A percentile compares a stretch with the other conserved stretches of the same genome.
Evolutionary conservation across 805 yeast genomes (phyloP).

Genomic region (Starmerella stigmatis): DNA sequence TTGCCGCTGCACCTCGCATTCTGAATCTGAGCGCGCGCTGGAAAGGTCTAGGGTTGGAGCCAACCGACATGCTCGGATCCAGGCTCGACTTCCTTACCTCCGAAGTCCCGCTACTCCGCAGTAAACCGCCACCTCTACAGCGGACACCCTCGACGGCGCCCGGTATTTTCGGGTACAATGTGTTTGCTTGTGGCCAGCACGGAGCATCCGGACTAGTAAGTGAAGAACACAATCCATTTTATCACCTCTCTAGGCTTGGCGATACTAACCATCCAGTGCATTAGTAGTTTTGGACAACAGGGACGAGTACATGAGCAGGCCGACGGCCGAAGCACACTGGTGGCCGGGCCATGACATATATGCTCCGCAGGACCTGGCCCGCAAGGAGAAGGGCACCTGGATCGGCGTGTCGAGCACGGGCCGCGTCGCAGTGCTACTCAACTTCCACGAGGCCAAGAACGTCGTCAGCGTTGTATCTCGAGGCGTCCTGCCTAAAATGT

Average conservation of each 20-base stretch:
- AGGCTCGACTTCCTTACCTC: too few relatives aligned
- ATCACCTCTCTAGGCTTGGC: too few relatives aligned
- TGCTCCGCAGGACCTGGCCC: conserved; percentile 64
- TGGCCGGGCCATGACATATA: conserved; percentile 37
- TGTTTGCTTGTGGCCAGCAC: conserved; percentile 66
- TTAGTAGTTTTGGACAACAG: conserved; percentile 70
- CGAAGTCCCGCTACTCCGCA: too few relatives aligned
- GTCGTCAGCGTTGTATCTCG: conserved; percentile 37
- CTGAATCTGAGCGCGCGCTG: too few relatives aligned
- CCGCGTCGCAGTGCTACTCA: conserved; percentile 64
- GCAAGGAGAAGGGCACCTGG: conserved; percentile 84
- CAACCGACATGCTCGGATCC: too few relatives aligned
- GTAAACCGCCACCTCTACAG: too few relatives aligned
- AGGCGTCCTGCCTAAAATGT: conserved; percentile 43
- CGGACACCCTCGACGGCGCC: too few relatives aligned
- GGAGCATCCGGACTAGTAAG: conserved; percentile 53
- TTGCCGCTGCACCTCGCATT: too few relatives aligned
- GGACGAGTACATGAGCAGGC: conserved; percentile 71
- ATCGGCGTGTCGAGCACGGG: conserved; percentile 57
- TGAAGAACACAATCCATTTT: too few relatives aligned
- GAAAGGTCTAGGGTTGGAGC: too few relatives aligned
- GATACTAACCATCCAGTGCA: conserved; percentile 34
- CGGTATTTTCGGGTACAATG: conserved; percentile 50
- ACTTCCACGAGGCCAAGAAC: conserved; percentile 46
- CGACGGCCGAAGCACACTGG: conserved; percentile 50